Evolutionary conservation across 129 eudicot genomes (phyloP), one percentile per base, ranked within the genome.

Genomic region (Pittosporum tobira): DNA sequence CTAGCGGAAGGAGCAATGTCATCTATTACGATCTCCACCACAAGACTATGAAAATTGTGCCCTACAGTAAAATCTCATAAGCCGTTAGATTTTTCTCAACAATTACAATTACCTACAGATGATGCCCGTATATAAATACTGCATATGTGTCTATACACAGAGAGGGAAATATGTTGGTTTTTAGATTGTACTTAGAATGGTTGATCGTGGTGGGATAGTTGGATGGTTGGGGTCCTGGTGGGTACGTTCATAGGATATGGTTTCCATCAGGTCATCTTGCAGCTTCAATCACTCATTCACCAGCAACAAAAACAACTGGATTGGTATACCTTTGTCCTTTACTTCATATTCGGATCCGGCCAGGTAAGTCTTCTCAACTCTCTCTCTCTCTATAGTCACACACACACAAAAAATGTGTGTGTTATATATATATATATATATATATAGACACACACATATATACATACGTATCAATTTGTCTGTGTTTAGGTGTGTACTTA

Each of bases 281-380:
- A 78, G 84, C 79, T 78, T 78, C 79, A 78, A 78, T 78, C 76
- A 61, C 79, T 78, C 79, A 61, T 60, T n/a, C 68, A 53, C 79
- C 76, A 78, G 70, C 84, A 78, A 54, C 60, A 2, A 55, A 1
- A 3, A 19, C 10, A 0, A 31, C 19, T 55, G 23, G 6, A 18
- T 15, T 3, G 8, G 23, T 52, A 2, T 42, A 0, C 51, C 15
- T 3, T 1, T 14, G 11, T 42, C 6, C 2, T 16, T 28, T 4
- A 12, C 40, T 25, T 43, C 11, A 8, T 61, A n/a, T n/a, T n/a
- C n/a, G 42, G 1, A 48, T 40, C 14, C 18, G 14, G n/a, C 20
- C 51, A 61, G 55, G 66, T 61, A 26, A 27, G 40, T 29, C 28
- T 16, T 10, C 13, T 5, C 5, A 38, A 29, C 25, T n/a, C 38